A percentile compares a stretch with the other conserved stretches of the same genome.
phyloP scores from a whole-genome alignment of 495 filamentous ascomycete species.

The Astrothelium macrocarpum region DNA sequence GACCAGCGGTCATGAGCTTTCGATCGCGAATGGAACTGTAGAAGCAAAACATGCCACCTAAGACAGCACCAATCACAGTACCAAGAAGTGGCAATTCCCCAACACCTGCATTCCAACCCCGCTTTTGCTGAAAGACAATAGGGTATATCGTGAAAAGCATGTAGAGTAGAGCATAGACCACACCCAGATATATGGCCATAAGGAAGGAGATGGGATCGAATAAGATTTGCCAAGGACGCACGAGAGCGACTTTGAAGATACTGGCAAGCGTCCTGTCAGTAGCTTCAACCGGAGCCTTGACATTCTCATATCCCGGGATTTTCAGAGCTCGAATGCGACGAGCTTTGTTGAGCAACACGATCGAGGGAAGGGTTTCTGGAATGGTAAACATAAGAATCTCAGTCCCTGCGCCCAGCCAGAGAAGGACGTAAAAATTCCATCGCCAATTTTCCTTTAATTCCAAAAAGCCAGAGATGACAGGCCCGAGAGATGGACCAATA shows the following conservation, averaged over 20 bases:
- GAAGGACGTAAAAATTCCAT: slow-evolving; percentile 41
- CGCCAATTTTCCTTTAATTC: slow-evolving; percentile 38
- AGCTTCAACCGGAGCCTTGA: slow-evolving; percentile 38
- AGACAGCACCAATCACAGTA: slow-evolving; percentile 38
- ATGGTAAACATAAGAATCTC: slow-evolving; percentile 36
- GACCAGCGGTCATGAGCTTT: slow-evolving; percentile 36
- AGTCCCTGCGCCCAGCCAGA: slow-evolving; percentile 34
- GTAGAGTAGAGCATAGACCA: slow-evolving; percentile 49
- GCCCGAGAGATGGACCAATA: slow-evolving; percentile 19
- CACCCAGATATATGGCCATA: slow-evolving; percentile 41
- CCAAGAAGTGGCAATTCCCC: slow-evolving; percentile 45
- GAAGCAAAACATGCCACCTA: slow-evolving; percentile 37
- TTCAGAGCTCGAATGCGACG: slow-evolving; percentile 28
- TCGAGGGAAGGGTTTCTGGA: slow-evolving; percentile 32
- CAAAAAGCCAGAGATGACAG: slow-evolving; percentile 39
- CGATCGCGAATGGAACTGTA: slow-evolving; percentile 30
- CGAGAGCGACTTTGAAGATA: slow-evolving; percentile 43
- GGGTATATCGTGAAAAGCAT: slow-evolving; percentile 49
- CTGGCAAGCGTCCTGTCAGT: slow-evolving; percentile 32
- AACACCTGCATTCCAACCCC: slow-evolving; percentile 43
- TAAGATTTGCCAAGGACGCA: slow-evolving; percentile 38
- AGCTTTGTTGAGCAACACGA: slow-evolving; percentile 27
- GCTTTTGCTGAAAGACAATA: slow-evolving; percentile 45
- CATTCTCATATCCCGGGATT: slow-evolving; percentile 37
- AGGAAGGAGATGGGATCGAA: slow-evolving; percentile 39